These are phyloP conservation scores for Dryas drummondii DNA, from an alignment of 306 rosid species.

Conservation along the genomic window DNA sequence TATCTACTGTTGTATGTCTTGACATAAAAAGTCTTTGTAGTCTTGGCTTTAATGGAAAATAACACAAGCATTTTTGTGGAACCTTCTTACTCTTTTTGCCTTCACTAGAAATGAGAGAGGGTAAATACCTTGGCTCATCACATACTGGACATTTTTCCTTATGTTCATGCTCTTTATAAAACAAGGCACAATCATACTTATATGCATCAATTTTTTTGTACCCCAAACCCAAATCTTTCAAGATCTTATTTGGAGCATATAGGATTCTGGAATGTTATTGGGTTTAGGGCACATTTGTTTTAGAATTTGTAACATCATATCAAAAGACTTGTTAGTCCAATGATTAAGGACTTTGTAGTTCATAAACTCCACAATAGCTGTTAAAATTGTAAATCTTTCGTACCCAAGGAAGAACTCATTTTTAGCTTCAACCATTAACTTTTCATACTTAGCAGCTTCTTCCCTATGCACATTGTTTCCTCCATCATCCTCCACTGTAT, in stretches of 20 bases:
- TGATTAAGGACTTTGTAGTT: not conserved
- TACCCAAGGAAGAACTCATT: not conserved
- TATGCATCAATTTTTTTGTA: not conserved
- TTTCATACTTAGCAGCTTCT: not conserved
- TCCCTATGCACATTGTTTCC: not conserved
- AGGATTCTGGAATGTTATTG: not conserved
- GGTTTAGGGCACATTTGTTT: not conserved
- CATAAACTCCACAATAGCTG: not conserved
- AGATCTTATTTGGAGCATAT: not conserved
- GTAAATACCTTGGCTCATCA: not conserved
- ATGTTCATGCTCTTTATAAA: not conserved
- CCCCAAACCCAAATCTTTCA: not conserved
- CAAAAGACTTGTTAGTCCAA: not conserved
- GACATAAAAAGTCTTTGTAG: not conserved
- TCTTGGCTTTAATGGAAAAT: not conserved
- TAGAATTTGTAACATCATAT: not conserved
- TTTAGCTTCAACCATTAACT: not conserved
- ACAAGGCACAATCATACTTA: not conserved
- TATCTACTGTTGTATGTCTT: not conserved
- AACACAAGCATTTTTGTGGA: not conserved
- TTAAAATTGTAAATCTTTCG: not conserved
- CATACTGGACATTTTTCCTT: not conserved
- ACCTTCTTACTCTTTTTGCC: not conserved
- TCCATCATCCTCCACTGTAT: not conserved
- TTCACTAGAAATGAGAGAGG: too few relatives aligned